Evolutionary conservation across 208 protist genomes (phyloP), one percentile per base, ranked within the genome.

Genomic region (Wallacemonas sp.): DNA sequence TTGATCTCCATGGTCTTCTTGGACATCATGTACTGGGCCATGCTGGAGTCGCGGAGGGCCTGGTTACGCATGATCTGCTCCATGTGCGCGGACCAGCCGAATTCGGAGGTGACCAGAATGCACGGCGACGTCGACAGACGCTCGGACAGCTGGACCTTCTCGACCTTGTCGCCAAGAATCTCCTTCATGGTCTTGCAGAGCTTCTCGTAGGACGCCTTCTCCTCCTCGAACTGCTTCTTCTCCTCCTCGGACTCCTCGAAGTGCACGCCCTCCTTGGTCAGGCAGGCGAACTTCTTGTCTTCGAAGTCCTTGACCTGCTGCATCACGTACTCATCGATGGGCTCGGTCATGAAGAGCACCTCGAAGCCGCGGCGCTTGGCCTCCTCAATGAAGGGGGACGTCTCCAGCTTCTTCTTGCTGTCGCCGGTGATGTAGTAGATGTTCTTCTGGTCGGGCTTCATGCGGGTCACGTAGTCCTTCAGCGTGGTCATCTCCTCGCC

Each of bases 1-100:
- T 99, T 99, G 80, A 99, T 85, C 90, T 99, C 98, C 65, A 99
- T 80, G 29, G 96, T 99, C 92, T 99, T 99, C 89, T 99, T 99
- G 22, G 91, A 96, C 29, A 87, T 80, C 98, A 99, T 99, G 90
- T 99, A 99, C 42, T 79, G 80, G 5, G 89, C 89, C 93, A 99
- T 98, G 66, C 86, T 91, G 29, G 79, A 90, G 76, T 99, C 98
- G 76, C 97, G 86, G 13, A 99, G 91, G 8, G 98, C 98, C 89
- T 99, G 98, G 64, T 98, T 97, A 79, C 99, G 99, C 98, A 99
- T 99, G 88, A 99, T 99, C 71, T 98, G 81, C 85, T 99, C 95
- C 98, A 99, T 99, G 86, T 99, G 99, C 68, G 98, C 98, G 27
- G 96, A 98, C 98, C 97, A 99, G 61, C 98, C 98, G 75, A 95